Evolutionary conservation across 1,284 basidiomycete species (phyloP).

Genomic region (Athelia psychrophila): DNA sequence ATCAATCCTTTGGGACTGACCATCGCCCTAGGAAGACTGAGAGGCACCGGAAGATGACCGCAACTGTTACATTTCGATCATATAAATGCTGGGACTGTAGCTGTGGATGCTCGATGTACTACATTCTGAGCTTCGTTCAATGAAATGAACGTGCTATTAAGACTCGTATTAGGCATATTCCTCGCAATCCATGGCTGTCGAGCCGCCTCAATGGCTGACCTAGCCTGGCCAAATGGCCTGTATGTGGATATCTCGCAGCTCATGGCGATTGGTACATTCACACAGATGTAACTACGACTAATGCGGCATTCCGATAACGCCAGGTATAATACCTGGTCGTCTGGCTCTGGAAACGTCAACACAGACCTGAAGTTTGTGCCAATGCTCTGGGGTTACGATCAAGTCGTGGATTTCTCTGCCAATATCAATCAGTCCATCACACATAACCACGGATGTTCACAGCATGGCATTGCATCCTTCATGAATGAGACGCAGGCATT

Average conservation of each 20-base stretch:
- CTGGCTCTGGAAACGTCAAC: slow-evolving; percentile 15
- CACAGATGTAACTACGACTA: background rate
- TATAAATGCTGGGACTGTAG: too few relatives aligned
- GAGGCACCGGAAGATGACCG: too few relatives aligned
- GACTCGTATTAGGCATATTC: slow-evolving; percentile 8
- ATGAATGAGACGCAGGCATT: slow-evolving; percentile 50
- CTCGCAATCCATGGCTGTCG: too few relatives aligned
- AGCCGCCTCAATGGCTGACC: slow-evolving; percentile 42
- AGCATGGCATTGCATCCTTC: slow-evolving; percentile 44
- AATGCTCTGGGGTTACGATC: slow-evolving; percentile 61
- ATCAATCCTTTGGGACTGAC: too few relatives aligned
- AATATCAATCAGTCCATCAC: slow-evolving; percentile 36
- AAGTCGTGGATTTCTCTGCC: slow-evolving; percentile 32
- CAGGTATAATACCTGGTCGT: slow-evolving; percentile 54
- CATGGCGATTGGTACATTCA: slow-evolving; percentile 34
- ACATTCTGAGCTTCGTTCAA: too few relatives aligned
- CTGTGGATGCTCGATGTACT: too few relatives aligned
- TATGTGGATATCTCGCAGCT: slow-evolving; percentile 39
- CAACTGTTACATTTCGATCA: too few relatives aligned
- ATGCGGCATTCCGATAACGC: background rate
- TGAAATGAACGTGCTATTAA: background rate
- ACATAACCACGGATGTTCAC: slow-evolving; percentile 28
- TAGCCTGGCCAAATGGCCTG: slow-evolving; percentile 60
- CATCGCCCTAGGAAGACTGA: too few relatives aligned
- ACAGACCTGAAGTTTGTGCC: slow-evolving; percentile 40